A percentile compares a stretch with the other conserved stretches of the same genome.
Conservation (phyloP, 352 stramenopile genomes). For the Phytophthora ramorum region DNA sequence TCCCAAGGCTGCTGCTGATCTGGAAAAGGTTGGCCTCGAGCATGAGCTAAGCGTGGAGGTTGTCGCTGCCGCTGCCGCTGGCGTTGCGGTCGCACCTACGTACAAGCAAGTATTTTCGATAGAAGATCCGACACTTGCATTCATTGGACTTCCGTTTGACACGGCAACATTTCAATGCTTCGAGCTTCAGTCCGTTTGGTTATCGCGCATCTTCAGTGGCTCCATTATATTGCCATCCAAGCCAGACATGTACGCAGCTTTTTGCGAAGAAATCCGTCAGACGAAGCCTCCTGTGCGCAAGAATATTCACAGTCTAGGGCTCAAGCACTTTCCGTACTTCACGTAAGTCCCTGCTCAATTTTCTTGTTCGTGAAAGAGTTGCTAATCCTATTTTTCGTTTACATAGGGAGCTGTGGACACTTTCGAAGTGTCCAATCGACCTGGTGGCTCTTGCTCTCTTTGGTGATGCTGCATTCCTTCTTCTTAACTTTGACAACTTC, state of each 20-base stretch:
- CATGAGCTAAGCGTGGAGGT: conserved; percentile 23
- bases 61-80: conserved; percentile 18
- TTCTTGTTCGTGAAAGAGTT: neutral
- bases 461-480: conserved; percentile 11
- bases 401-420: neutral
- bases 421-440: conserved; percentile 34
- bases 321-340: conserved; percentile 36
- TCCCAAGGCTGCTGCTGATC: conserved; percentile 10
- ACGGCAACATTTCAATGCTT: conserved; percentile 66
- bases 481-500: conserved; percentile 41
- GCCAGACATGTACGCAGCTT: conserved; percentile 50
- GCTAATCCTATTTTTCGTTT: neutral
- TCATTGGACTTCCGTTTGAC: conserved; percentile 57
- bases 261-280: conserved; percentile 35
- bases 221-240: conserved; percentile 34
- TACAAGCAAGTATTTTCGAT: conserved; percentile 70
- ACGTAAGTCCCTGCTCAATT: conserved; percentile 14
- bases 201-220: conserved; percentile 44
- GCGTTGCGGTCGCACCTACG: conserved; percentile 46
- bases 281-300: conserved; percentile 29
- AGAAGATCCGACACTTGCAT: conserved; percentile 58
- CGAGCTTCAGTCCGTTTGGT: conserved; percentile 62
- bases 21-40: conserved; percentile 1
- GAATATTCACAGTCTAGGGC: conserved; percentile 53
- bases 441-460: conserved; percentile 29